Evolutionary conservation across 805 yeast species (phyloP).

Genomic region (Kluyveromyces dobzhanskii): DNA sequence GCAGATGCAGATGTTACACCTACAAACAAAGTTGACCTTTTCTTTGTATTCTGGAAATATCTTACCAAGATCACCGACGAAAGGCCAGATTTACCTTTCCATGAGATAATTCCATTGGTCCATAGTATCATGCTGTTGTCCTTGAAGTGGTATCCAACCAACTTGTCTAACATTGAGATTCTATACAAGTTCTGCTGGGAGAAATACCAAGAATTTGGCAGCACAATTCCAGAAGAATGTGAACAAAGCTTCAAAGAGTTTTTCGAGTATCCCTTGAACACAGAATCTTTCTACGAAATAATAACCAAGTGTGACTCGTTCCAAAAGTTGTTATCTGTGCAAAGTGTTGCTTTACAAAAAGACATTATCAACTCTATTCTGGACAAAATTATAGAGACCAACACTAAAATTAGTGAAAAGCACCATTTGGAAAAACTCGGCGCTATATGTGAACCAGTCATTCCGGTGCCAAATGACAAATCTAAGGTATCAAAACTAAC

Average conservation of each 20-base stretch:
- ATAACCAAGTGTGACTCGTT: slow-evolving; percentile 19
- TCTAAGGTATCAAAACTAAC: slow-evolving; percentile 42
- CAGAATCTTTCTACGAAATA: slow-evolving; percentile 10
- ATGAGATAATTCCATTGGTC: slow-evolving; percentile 55
- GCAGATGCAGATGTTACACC: neutral
- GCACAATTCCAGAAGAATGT: slow-evolving; percentile 12
- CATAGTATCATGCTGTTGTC: slow-evolving; percentile 60
- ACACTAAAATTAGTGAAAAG: slow-evolving; percentile 28
- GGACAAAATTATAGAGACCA: slow-evolving; percentile 41
- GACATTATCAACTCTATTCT: slow-evolving; percentile 54
- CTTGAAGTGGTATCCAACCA: slow-evolving; percentile 56
- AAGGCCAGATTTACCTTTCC: slow-evolving; percentile 59
- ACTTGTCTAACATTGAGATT: slow-evolving; percentile 49
- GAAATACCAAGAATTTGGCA: slow-evolving; percentile 31
- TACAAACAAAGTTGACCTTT: slow-evolving; percentile 32
- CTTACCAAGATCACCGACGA: slow-evolving; percentile 44
- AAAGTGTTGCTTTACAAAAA: slow-evolving; percentile 35
- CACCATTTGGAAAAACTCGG: slow-evolving; percentile 17
- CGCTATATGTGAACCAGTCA: slow-evolving; percentile 18
- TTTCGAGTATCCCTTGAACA: slow-evolving; percentile 7
- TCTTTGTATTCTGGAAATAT: slow-evolving; percentile 60
- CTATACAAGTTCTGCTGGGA: slow-evolving; percentile 48
- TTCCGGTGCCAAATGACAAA: slow-evolving; percentile 49
- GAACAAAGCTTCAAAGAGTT: slow-evolving; percentile 16
- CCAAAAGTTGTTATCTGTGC: slow-evolving; percentile 15